Evolutionary conservation across 352 stramenopile genomes (phyloP).

Genomic region (Globisporangium irregulare): DNA sequence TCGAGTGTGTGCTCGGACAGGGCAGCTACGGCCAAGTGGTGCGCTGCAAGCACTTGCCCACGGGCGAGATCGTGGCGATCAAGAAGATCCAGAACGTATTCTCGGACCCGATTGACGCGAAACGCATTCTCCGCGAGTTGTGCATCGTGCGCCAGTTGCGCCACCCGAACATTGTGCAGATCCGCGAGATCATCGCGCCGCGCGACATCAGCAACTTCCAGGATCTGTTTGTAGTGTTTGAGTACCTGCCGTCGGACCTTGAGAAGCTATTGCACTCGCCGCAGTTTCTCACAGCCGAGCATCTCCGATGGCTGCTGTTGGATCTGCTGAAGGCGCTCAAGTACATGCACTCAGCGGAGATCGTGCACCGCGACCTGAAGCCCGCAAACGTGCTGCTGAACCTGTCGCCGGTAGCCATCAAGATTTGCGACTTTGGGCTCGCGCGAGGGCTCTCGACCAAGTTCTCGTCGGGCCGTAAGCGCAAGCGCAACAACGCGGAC

Average conservation of each 20-base stretch:
- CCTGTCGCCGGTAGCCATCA: constrained; percentile 81
- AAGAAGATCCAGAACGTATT: constrained; percentile 91
- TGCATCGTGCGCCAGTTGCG: constrained; percentile 82
- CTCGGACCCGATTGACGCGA: constrained; percentile 83
- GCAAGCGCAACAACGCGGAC: constrained; percentile 44
- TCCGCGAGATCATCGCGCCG: constrained; percentile 84
- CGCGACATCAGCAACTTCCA: constrained; percentile 70
- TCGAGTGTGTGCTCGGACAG: constrained; percentile 82
- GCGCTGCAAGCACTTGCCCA: constrained; percentile 84
- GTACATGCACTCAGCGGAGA: constrained; percentile 89
- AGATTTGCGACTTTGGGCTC: constrained; percentile 86
- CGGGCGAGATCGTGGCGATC: constrained; percentile 85
- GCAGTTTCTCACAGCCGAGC: constrained; percentile 81
- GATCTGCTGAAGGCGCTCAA: constrained; percentile 86
- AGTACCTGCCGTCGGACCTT: constrained; percentile 81
- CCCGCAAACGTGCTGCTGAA: constrained; percentile 87
- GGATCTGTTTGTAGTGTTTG: constrained; percentile 84
- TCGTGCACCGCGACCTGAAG: constrained; percentile 89
- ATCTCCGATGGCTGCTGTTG: constrained; percentile 80
- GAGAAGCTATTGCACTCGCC: constrained; percentile 85
- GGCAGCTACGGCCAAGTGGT: constrained; percentile 86
- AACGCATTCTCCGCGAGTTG: constrained; percentile 81
- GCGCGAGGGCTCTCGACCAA: constrained; percentile 68
- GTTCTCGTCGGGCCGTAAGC: constrained; percentile 36
- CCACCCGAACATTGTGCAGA: constrained; percentile 87